phyloP scores from a whole-genome alignment of 2,329 filamentous ascomycete species.

The Phialophora chinensis region DNA sequence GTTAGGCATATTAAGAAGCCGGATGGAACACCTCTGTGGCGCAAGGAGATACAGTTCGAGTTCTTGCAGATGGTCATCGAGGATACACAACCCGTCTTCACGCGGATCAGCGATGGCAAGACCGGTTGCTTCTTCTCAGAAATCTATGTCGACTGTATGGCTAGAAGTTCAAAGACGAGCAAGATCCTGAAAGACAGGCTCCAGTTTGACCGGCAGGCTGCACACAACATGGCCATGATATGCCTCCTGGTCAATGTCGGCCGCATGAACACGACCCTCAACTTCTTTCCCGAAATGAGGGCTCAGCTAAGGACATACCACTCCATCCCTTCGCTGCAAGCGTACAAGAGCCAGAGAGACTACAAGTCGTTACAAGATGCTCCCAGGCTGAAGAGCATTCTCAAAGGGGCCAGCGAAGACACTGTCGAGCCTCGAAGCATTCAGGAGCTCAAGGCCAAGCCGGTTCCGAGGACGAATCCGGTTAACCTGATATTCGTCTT shows the following conservation, averaged over 20 bases:
- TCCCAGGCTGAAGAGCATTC: constrained; percentile 90
- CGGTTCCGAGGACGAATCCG: constrained; percentile 85
- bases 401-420: constrained; percentile 96
- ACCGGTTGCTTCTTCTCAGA: constrained; percentile 83
- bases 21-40: constrained; percentile 69
- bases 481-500: constrained; percentile 97
- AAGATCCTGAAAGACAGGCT: constrained; percentile 98
- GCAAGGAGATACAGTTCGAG: constrained; percentile 71
- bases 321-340: constrained; percentile 93
- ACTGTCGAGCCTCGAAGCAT: constrained; percentile 81
- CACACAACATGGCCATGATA: constrained; percentile 99
- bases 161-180: constrained; percentile 97
- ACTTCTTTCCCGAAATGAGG: constrained; percentile 99
- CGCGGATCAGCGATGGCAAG: constrained; percentile 84
- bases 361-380: constrained; percentile 99
- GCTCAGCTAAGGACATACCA: constrained; percentile 97
- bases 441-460: constrained; percentile 74
- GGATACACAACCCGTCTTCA: constrained; percentile 73
- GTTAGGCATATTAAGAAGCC: constrained; percentile 71
- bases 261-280: constrained; percentile 97
- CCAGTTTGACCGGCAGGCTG: constrained; percentile 85
- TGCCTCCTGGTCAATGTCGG: constrained; percentile 96
- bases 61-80: constrained; percentile 68
- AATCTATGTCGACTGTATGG: constrained; percentile 98
- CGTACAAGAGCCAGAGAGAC: constrained; percentile 89